Conservation (phyloP, 257 asterid species). For the Striga asiatica region DNA sequence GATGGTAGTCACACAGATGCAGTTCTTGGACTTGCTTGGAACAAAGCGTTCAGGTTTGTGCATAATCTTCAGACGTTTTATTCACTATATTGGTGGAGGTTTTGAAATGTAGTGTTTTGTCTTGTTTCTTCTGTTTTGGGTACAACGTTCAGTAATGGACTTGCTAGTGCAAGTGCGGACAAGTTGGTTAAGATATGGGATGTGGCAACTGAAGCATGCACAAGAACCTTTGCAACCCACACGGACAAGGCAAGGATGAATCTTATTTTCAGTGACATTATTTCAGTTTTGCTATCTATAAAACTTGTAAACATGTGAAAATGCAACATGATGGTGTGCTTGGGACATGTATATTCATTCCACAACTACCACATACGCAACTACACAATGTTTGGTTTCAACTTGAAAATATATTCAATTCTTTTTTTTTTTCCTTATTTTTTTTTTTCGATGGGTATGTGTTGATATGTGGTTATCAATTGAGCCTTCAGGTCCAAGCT, state of each 20-base stretch:
- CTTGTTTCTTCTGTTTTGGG: conserved; percentile 2
- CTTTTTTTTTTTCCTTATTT: too few relatives aligned
- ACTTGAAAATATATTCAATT: too few relatives aligned
- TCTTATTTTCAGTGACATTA: too few relatives aligned
- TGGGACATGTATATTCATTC: too few relatives aligned
- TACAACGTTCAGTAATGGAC: conserved; percentile 59
- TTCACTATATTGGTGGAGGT: background rate
- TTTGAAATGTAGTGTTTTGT: background rate
- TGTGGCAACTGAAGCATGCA: conserved; percentile 62
- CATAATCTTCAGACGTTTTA: conserved; percentile 1
- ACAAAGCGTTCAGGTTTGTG: conserved; percentile 66
- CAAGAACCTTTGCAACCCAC: conserved; percentile 65
- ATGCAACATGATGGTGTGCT: too few relatives aligned
- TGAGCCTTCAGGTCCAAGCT: conserved; percentile 70
- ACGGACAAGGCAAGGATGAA: conserved; percentile 61
- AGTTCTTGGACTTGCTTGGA: conserved; percentile 96
- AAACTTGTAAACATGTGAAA: too few relatives aligned
- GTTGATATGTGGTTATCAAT: conserved; percentile 7
- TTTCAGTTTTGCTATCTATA: too few relatives aligned
- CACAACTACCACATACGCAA: too few relatives aligned
- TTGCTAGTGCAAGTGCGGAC: conserved; percentile 94
- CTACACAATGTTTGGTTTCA: too few relatives aligned
- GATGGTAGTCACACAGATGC: conserved; percentile 81
- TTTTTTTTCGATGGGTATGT: background rate
- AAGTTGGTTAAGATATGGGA: conserved; percentile 86